Evolutionary conservation across 2,329 filamentous ascomycete genomes (phyloP), one percentile per base, ranked within the genome.

Genomic region (Colletotrichum sojae): DNA sequence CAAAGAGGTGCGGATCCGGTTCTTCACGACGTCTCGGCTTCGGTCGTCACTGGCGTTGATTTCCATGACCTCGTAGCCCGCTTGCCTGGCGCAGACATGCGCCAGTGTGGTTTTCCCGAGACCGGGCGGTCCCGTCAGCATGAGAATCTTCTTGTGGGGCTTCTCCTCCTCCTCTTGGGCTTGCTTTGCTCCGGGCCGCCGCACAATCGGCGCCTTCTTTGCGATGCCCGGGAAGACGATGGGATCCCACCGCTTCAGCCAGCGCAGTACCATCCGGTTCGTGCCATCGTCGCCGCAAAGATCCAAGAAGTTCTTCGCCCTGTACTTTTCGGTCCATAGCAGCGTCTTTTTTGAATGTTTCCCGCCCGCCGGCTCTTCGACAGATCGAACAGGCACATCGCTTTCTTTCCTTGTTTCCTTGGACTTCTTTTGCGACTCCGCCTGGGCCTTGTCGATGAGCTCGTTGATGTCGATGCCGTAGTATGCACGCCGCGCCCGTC

Each of bases 41-140:
- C 96, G 88, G 77, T 99, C 97, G 76, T 99, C 96, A 75, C 95
- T 98, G 9, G 97, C 96, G 75, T 99, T 99, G 81, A 99, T 97
- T 78, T 99, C 96, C 77, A 98, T 88, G 1, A 97, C 93, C 76
- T 98, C 96, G 75, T 99, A 99, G 0, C 96, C 96, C 5, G 96
- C 96, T 80, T 99, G 96, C 73, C 87, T 91, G 0, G 97, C 97
- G 78, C 96, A 98, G 0, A 99, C 96, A 80, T 99, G 96, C 2
- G 96, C 96, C 55, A 99, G 80, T 0, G 96, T 99, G 0, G 96
- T 99, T 83, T 99, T 99, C 31, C 96, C 96, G 12, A 99, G 84
- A 2, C 96, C 96, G 0, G 96, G 96, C 0, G 96, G 94, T 0
- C 96, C 97, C 1, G 95, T 95, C 16, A 99, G 83, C 76, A 99